These are phyloP conservation scores for Acer campestre DNA, from an alignment of 345 rosid species.

Conservation along the genomic window DNA sequence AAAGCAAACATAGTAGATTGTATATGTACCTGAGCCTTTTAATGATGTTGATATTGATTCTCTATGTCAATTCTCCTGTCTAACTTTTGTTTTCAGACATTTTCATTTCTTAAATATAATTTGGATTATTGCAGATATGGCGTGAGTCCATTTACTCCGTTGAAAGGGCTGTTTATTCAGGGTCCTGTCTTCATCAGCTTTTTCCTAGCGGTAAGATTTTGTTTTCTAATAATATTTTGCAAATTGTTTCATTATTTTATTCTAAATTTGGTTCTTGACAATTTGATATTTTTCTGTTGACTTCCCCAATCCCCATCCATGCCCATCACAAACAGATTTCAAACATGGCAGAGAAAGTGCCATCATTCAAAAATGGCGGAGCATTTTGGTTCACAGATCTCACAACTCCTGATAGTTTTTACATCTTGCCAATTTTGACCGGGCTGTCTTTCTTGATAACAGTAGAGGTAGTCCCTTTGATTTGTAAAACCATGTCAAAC, in stretches of 20 bases:
- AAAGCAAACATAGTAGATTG: not conserved
- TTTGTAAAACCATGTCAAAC: not conserved
- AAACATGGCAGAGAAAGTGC: slow-evolving; percentile 87
- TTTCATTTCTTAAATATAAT: slow-evolving; percentile 21
- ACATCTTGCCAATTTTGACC: slow-evolving; percentile 69
- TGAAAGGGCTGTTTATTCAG: slow-evolving; percentile 82
- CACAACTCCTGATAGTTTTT: slow-evolving; percentile 68
- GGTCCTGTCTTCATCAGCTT: slow-evolving; percentile 82
- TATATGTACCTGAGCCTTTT: not conserved
- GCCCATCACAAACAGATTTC: slow-evolving; percentile 42
- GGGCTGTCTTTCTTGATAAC: slow-evolving; percentile 66
- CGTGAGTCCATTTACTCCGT: slow-evolving; percentile 74
- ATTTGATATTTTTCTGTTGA: not conserved
- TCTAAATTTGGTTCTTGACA: not conserved
- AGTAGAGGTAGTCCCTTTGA: slow-evolving; percentile 66
- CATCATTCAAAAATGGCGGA: slow-evolving; percentile 85
- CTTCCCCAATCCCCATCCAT: slow-evolving; percentile 4
- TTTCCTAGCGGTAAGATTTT: slow-evolving; percentile 79
- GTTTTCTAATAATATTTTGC: not conserved
- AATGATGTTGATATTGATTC: not conserved
- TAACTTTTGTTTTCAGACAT: not conserved
- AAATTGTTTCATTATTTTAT: not conserved
- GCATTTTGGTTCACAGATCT: slow-evolving; percentile 84
- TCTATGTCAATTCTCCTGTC: not conserved
- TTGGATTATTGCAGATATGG: slow-evolving; percentile 59